phyloP scores from a whole-genome alignment of 306 rosid species.

The Begonia fuchsioides region DNA sequence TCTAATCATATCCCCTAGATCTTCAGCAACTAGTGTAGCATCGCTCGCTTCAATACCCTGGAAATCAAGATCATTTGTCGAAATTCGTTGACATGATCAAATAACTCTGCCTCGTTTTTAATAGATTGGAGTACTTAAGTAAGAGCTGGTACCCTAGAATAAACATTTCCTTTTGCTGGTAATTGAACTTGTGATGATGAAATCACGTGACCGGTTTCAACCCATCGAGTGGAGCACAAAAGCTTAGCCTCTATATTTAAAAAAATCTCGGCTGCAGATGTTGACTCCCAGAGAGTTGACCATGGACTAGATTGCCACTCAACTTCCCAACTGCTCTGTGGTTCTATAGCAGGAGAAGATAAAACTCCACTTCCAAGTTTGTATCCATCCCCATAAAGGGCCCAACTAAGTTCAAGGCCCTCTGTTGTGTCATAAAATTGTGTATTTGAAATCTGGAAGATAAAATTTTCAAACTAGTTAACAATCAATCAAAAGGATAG shows the following conservation, averaged over 20 bases:
- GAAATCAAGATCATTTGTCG: constrained; percentile 10
- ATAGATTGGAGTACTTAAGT: constrained; percentile 1
- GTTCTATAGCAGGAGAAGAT: constrained; percentile 41
- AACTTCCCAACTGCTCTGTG: constrained; percentile 38
- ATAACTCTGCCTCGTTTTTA: not conserved
- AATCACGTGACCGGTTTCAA: constrained; percentile 63
- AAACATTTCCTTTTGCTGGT: constrained; percentile 37
- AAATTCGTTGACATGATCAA: constrained; percentile 1
- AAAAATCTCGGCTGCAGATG: constrained; percentile 45
- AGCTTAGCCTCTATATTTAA: constrained; percentile 48
- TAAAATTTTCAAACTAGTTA: constrained; percentile 10
- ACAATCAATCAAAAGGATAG: constrained; percentile 4
- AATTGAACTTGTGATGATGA: constrained; percentile 73
- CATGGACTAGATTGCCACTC: constrained; percentile 69
- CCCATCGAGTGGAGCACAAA: constrained; percentile 57
- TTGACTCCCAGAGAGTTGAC: constrained; percentile 49
- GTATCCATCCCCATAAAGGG: constrained; percentile 58
- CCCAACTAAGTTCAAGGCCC: constrained; percentile 72
- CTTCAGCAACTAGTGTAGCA: constrained; percentile 30
- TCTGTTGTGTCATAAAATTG: constrained; percentile 67
- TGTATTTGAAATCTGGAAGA: constrained; percentile 47
- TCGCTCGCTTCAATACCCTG: constrained; percentile 42
- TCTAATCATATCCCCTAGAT: constrained; percentile 37
- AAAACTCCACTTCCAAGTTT: constrained; percentile 55
- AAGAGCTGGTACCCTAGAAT: constrained; percentile 40